phyloP scores from a whole-genome alignment of 768 basidiomycete species.

The Boletus vermiculosoides region DNA sequence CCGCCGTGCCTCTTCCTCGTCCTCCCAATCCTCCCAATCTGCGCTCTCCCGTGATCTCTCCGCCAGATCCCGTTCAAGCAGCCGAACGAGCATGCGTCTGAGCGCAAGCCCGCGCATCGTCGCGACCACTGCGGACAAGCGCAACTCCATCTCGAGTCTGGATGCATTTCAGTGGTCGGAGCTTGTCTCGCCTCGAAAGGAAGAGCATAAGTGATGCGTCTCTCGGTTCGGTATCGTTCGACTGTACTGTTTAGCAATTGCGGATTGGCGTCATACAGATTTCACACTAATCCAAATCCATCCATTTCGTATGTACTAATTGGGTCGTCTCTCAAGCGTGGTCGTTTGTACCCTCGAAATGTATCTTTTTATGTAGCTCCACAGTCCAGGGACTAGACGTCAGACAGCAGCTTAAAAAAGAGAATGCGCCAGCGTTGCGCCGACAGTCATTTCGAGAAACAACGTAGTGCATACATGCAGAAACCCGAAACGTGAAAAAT shows the following conservation, averaged over 20 bases:
- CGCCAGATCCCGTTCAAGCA: conserved; percentile 42
- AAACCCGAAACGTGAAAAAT: conserved; percentile 9
- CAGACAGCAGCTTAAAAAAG: background rate
- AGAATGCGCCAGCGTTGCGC: background rate
- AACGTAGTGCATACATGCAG: conserved; percentile 18
- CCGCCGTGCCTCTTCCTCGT: conserved; percentile 72
- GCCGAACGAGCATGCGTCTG: conserved; percentile 38
- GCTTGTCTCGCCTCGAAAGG: conserved; percentile 31
- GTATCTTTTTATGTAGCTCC: background rate
- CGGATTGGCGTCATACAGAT: background rate
- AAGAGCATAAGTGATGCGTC: conserved; percentile 20
- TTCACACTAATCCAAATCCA: background rate
- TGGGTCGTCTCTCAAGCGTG: background rate
- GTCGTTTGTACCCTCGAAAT: conserved; percentile 8
- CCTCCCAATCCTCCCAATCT: conserved; percentile 53
- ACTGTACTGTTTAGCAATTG: conserved; percentile 7
- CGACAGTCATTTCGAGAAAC: conserved; percentile 1
- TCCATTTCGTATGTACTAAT: conserved; percentile 7
- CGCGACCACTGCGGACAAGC: conserved; percentile 30
- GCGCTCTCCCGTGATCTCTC: conserved; percentile 36
- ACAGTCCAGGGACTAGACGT: background rate
- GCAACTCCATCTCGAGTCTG: conserved; percentile 31
- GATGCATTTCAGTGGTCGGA: conserved; percentile 36
- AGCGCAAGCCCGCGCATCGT: conserved; percentile 34
- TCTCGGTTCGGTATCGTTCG: background rate